These are phyloP conservation scores for Trichoderma simmonsii DNA, from an alignment of 2,329 filamentous ascomycete species.

Conservation along the genomic window DNA sequence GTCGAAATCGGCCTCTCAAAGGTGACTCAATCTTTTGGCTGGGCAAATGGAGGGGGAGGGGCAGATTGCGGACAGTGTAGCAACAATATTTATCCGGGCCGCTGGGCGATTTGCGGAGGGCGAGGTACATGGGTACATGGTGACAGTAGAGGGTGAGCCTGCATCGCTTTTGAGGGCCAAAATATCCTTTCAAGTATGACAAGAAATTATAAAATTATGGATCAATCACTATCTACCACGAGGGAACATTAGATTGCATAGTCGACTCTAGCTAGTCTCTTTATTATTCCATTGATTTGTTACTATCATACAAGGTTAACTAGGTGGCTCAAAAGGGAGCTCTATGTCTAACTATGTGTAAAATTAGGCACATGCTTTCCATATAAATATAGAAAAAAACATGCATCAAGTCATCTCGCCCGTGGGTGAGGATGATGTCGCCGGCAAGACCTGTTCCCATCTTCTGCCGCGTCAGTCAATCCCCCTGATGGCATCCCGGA, in stretches of 20 bases:
- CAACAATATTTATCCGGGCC: constrained; percentile 19
- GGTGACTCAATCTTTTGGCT: constrained; percentile 18
- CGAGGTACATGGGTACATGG: neutral
- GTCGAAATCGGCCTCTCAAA: constrained; percentile 4
- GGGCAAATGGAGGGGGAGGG: constrained; percentile 20
- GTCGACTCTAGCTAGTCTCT: neutral
- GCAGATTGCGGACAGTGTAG: constrained; percentile 13
- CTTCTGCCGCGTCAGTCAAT: neutral
- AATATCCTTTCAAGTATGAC: neutral
- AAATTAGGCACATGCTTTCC: neutral
- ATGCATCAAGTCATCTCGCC: neutral
- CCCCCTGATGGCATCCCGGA: neutral
- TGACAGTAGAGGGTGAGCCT: too few relatives aligned
- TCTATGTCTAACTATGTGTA: constrained; percentile 14
- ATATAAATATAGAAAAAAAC: neutral
- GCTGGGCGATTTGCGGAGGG: constrained; percentile 6
- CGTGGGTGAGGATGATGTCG: neutral
- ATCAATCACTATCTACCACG: neutral
- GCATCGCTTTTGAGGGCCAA: neutral
- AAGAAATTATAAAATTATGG: neutral
- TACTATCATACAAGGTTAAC: neutral
- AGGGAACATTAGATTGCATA: neutral
- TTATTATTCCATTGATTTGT: neutral
- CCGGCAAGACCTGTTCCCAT: neutral
- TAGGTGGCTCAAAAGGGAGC: constrained; percentile 7